phyloP scores from a whole-genome alignment of 768 basidiomycete genomes.

The Kwoniella mangroviensis region DNA sequence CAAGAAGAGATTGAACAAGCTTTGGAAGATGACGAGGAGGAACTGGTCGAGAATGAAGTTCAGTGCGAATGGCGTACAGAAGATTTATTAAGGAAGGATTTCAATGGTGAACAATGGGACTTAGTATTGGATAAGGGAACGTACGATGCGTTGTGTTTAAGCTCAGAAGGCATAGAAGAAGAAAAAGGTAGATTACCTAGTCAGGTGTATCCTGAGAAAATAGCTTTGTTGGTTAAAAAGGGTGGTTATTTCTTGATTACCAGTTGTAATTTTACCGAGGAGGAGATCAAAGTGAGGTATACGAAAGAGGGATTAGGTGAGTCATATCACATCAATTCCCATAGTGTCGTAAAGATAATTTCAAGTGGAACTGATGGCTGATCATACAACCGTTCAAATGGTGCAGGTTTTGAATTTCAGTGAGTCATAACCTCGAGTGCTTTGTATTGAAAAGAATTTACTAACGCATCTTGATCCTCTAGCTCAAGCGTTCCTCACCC shows the following conservation, averaged over 20 bases:
- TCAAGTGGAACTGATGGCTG: background rate
- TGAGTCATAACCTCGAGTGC: conserved; percentile 47
- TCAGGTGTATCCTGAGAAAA: conserved; percentile 56
- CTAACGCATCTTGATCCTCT: background rate
- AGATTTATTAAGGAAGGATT: conserved; percentile 48
- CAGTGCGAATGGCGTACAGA: conserved; percentile 40
- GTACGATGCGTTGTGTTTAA: conserved; percentile 59
- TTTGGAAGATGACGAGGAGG: conserved; percentile 24
- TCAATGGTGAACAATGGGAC: conserved; percentile 55
- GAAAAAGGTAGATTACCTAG: conserved; percentile 45
- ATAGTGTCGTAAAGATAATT: too few species aligned
- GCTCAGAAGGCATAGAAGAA: conserved; percentile 41
- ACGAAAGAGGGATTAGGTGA: conserved; percentile 48
- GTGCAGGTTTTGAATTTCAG: conserved; percentile 48
- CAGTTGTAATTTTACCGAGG: conserved; percentile 60
- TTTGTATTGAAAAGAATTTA: too few species aligned
- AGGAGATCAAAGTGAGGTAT: conserved; percentile 57
- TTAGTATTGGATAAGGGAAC: conserved; percentile 60
- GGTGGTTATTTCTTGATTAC: conserved; percentile 60
- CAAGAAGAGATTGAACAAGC: conserved; percentile 35
- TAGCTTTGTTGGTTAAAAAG: conserved; percentile 52
- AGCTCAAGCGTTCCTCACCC: conserved; percentile 57
- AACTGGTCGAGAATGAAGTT: conserved; percentile 25
- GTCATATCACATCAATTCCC: background rate
- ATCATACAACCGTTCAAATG: background rate